Evolutionary conservation across 2,329 filamentous ascomycete species (phyloP).

Genomic region (Colletotrichum eremochloae): DNA sequence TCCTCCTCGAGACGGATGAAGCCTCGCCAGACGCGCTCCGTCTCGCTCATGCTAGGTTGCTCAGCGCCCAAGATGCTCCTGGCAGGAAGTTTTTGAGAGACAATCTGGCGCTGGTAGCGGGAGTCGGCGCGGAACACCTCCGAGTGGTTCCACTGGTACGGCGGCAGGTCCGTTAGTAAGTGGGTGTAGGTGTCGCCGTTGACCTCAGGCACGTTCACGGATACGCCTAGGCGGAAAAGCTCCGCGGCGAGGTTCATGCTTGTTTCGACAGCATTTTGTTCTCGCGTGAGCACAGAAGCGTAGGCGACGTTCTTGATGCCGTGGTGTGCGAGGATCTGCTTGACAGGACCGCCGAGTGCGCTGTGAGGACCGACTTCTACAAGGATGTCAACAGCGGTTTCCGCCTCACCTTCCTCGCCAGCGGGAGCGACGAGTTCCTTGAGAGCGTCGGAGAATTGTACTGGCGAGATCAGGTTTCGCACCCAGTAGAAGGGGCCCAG

Average conservation of each 20-base stretch:
- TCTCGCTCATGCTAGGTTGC: conserved; percentile 55
- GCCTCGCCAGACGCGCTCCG: conserved; percentile 18
- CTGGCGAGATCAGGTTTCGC: conserved; percentile 36
- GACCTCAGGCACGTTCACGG: background rate
- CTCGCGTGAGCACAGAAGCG: background rate
- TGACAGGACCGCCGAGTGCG: conserved; percentile 48
- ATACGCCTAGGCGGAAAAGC: background rate
- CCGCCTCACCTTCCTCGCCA: background rate
- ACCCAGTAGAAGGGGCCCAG: conserved; percentile 35
- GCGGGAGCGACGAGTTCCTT: conserved; percentile 49
- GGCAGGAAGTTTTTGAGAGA: background rate
- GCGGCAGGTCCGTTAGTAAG: conserved; percentile 28
- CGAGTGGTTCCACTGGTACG: conserved; percentile 31
- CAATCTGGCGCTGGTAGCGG: background rate
- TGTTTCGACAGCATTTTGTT: conserved; percentile 46
- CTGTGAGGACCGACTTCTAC: conserved; percentile 49
- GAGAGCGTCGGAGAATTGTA: conserved; percentile 48
- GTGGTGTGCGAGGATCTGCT: conserved; percentile 45
- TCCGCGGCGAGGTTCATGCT: conserved; percentile 58
- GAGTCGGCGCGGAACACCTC: background rate
- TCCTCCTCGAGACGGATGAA: conserved; percentile 26
- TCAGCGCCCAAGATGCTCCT: background rate
- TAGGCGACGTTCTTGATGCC: conserved; percentile 17
- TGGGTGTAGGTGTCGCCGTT: conserved; percentile 1
- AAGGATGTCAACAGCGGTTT: conserved; percentile 44